These are phyloP conservation scores for Mycena kentingensis DNA, from an alignment of 768 basidiomycete genomes.

Conservation along the genomic window DNA sequence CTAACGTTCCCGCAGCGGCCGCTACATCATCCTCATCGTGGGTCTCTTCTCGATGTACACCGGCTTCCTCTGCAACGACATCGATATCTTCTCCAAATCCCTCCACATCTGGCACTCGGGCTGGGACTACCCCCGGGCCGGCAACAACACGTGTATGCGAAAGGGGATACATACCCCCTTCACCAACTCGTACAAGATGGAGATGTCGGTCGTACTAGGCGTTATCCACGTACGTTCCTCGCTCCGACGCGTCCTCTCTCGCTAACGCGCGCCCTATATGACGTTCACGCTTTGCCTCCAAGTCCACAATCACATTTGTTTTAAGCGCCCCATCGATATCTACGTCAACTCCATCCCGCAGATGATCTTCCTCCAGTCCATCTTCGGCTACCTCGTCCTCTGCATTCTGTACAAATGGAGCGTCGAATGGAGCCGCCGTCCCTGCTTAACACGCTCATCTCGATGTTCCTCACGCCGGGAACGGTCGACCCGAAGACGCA, in stretches of 20 bases:
- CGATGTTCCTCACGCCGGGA: constrained; percentile 94
- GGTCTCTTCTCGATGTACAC: constrained; percentile 97
- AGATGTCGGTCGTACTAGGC: constrained; percentile 95
- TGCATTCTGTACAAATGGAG: constrained; percentile 98
- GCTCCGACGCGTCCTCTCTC: constrained; percentile 2
- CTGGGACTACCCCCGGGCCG: constrained; percentile 69
- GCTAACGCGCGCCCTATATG: constrained; percentile 63
- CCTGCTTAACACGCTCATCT: constrained; percentile 92
- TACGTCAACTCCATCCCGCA: constrained; percentile 96
- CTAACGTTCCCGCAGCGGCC: constrained; percentile 62
- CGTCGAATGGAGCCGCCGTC: constrained; percentile 94
- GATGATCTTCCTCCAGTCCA: constrained; percentile 95
- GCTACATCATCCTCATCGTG: constrained; percentile 98
- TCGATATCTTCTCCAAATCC: constrained; percentile 94
- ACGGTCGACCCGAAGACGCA: constrained; percentile 65
- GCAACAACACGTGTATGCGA: constrained; percentile 50
- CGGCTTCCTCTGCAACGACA: constrained; percentile 97
- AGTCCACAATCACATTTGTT: constrained; percentile 92
- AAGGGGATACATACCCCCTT: constrained; percentile 83
- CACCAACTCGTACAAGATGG: constrained; percentile 99
- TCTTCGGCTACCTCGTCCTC: constrained; percentile 93
- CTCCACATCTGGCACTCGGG: constrained; percentile 86
- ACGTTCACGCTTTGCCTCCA: constrained; percentile 96
- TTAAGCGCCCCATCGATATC: constrained; percentile 84
- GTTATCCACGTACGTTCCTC: constrained; percentile 81